These are phyloP conservation scores for Barbatosphaeria neglecta DNA, from an alignment of 495 filamentous ascomycete species.

Conservation along the genomic window DNA sequence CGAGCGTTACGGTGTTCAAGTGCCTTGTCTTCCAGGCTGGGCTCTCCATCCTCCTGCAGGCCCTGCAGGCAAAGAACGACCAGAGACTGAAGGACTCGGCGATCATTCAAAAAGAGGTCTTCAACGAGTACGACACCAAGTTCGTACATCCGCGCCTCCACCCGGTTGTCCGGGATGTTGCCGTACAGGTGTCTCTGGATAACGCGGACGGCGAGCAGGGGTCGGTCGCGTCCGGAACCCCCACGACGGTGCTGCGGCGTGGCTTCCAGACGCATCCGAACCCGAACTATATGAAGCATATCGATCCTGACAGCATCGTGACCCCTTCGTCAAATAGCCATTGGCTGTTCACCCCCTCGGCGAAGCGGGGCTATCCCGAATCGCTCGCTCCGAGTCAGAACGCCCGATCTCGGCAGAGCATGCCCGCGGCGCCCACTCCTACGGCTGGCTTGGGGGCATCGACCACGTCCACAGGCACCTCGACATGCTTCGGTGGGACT, in stretches of 20 bases:
- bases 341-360: constrained; percentile 19
- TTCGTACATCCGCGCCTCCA: constrained; percentile 85
- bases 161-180: constrained; percentile 70
- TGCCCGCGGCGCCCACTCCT: constrained; percentile 1
- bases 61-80: constrained; percentile 57
- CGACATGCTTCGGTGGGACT: constrained; percentile 48
- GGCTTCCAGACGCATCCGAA: constrained; percentile 80
- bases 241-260: constrained; percentile 65
- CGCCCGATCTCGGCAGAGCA: neutral
- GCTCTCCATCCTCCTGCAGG: constrained; percentile 64
- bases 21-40: constrained; percentile 59
- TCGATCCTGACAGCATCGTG: constrained; percentile 53
- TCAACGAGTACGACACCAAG: constrained; percentile 93
- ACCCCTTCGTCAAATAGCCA: constrained; percentile 9
- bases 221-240: constrained; percentile 60
- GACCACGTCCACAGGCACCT: neutral
- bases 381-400: constrained; percentile 2
- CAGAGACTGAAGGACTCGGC: constrained; percentile 78
- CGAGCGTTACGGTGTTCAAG: constrained; percentile 75
- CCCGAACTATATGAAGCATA: constrained; percentile 69
- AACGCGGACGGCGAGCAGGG: constrained; percentile 35
- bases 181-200: constrained; percentile 52
- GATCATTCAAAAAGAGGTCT: constrained; percentile 78
- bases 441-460: constrained; percentile 5
- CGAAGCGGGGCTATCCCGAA: constrained; percentile 10